Evolutionary conservation across 805 yeast species (phyloP).

Genomic region (Hanseniaspora hatyaiensis): DNA sequence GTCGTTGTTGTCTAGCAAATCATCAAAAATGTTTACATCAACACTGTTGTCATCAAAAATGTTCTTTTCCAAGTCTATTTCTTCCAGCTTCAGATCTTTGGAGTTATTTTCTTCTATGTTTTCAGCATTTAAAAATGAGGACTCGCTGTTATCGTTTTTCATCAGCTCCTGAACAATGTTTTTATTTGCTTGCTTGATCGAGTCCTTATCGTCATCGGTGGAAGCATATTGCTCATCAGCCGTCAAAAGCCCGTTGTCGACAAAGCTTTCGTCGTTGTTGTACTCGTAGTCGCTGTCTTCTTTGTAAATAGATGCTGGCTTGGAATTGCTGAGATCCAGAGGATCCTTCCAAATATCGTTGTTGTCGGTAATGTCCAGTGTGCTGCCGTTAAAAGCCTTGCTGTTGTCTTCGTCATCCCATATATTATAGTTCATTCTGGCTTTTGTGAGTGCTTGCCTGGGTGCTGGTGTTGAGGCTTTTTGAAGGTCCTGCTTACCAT

Average conservation of each 20-base stretch:
- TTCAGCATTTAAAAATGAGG: neutral
- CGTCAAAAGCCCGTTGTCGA: too few relatives aligned
- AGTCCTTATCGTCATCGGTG: neutral
- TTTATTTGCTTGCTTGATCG: neutral
- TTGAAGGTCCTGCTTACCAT: too few relatives aligned
- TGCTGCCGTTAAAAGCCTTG: neutral
- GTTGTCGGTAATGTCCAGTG: neutral
- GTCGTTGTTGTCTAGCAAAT: neutral
- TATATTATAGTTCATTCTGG: conserved; percentile 7
- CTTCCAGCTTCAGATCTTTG: neutral
- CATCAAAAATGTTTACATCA: conserved; percentile 3
- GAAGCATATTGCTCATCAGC: too few relatives aligned
- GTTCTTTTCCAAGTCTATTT: conserved; percentile 1
- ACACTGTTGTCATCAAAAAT: conserved; percentile 2
- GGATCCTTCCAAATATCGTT: conserved; percentile 7
- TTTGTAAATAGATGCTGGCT: neutral
- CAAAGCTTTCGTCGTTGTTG: too few relatives aligned
- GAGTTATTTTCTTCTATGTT: neutral
- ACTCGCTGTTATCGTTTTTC: neutral
- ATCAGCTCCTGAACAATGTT: conserved; percentile 2
- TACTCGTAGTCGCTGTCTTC: conserved; percentile 7
- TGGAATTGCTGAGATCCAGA: neutral
- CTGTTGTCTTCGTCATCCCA: conserved; percentile 2
- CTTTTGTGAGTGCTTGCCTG: neutral
- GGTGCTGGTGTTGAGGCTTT: too few relatives aligned